Conservation (phyloP, 495 filamentous ascomycete species). For the Lasiosphaeriaceae sp. region DNA sequence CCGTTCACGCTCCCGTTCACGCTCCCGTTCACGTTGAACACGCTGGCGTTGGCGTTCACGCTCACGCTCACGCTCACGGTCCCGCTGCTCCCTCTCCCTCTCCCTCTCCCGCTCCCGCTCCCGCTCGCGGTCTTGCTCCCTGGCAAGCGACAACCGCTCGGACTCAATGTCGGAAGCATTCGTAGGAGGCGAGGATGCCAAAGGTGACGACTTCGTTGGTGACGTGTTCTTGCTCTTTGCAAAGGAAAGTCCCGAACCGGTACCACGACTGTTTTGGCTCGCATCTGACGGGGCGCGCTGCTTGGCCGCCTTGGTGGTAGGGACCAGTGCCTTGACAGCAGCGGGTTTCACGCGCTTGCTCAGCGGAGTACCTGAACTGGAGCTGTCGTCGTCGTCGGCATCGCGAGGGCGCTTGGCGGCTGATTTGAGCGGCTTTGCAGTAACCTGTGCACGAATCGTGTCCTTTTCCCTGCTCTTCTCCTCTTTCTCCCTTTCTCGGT, state of each 20-base stretch:
- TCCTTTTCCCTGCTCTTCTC: constrained; percentile 19
- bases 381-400: constrained; percentile 48
- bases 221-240: constrained; percentile 49
- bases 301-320: constrained; percentile 21
- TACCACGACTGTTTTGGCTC: constrained; percentile 40
- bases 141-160: constrained; percentile 12
- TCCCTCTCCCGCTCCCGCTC: constrained; percentile 26
- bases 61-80: constrained; percentile 14
- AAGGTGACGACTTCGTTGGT: constrained; percentile 68
- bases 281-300: constrained; percentile 41
- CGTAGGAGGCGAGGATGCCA: constrained; percentile 70
- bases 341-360: constrained; percentile 47
- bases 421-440: constrained; percentile 25
- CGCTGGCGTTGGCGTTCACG: constrained; percentile 2
- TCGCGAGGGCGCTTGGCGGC: constrained; percentile 34
- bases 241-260: constrained; percentile 25
- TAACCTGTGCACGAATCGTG: constrained; percentile 29
- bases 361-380: constrained; percentile 47
- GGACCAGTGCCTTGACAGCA: constrained; percentile 18
- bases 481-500: constrained; percentile 18
- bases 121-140: constrained; percentile 30
- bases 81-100: constrained; percentile 28
- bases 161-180: constrained; percentile 65
- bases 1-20: constrained; percentile 17
- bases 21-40: constrained; percentile 42